These are phyloP conservation scores for Ophiostoma sp. DNA, from an alignment of 2,329 filamentous ascomycete genomes.

Conservation along the genomic window DNA sequence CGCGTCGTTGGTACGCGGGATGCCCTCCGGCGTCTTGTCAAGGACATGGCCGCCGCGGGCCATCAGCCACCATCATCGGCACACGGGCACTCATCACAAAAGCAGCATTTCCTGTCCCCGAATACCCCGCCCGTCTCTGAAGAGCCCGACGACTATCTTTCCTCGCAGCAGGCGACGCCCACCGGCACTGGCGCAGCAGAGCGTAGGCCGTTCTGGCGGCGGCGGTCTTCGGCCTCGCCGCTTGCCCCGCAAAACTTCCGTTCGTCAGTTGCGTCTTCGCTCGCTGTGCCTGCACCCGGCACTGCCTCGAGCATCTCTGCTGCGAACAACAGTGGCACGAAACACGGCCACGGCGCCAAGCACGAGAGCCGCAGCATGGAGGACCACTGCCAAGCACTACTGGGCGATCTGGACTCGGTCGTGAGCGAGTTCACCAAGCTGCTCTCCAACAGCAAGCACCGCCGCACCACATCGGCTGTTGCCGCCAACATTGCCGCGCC, in stretches of 20 bases:
- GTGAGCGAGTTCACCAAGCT: slow-evolving; percentile 79
- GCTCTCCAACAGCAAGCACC: slow-evolving; percentile 74
- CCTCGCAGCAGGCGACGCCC: slow-evolving; percentile 42
- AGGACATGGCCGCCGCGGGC: slow-evolving; percentile 65
- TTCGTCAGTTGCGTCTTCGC: slow-evolving; percentile 41
- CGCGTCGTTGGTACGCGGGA: slow-evolving; percentile 85
- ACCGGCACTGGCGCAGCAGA: slow-evolving; percentile 45
- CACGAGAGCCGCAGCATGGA: slow-evolving; percentile 68
- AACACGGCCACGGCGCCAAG: slow-evolving; percentile 16
- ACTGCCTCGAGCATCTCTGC: neutral
- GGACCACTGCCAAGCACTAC: slow-evolving; percentile 78
- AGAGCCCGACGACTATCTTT: slow-evolving; percentile 57
- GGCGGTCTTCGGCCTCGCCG: slow-evolving; percentile 66
- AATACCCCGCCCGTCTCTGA: slow-evolving; percentile 46
- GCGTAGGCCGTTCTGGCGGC: slow-evolving; percentile 85
- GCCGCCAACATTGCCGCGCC: slow-evolving; percentile 36
- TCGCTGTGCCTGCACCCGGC: slow-evolving; percentile 46
- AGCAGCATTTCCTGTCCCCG: slow-evolving; percentile 43
- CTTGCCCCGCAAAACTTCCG: slow-evolving; percentile 45
- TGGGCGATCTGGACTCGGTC: slow-evolving; percentile 80
- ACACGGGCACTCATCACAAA: slow-evolving; percentile 9
- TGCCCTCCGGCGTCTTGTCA: slow-evolving; percentile 80
- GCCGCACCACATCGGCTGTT: slow-evolving; percentile 59
- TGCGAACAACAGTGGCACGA: neutral
- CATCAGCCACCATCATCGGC: neutral